These are phyloP conservation scores for Clavaria fumosa DNA, from an alignment of 768 basidiomycete species.

Conservation along the genomic window DNA sequence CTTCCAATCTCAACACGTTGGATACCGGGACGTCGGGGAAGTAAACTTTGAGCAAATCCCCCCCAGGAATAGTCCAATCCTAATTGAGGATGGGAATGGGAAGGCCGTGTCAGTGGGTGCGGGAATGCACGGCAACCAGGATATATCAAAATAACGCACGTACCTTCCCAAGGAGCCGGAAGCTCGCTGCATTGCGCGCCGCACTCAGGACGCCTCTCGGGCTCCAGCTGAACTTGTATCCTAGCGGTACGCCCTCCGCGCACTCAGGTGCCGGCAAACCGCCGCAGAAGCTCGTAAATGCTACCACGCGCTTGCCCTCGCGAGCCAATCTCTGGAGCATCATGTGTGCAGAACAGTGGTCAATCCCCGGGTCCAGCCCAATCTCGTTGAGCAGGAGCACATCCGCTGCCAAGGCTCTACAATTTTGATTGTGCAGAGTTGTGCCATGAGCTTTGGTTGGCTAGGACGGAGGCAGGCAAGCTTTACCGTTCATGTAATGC, in stretches of 20 bases:
- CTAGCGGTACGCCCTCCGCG: constrained; percentile 46
- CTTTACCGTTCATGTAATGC: constrained; percentile 43
- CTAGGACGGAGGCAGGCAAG: background rate
- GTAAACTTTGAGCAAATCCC: constrained; percentile 35
- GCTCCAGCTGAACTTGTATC: constrained; percentile 94
- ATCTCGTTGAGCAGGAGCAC: constrained; percentile 82
- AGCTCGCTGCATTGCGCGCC: constrained; percentile 57
- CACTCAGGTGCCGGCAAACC: constrained; percentile 75
- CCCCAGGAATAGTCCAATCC: constrained; percentile 34
- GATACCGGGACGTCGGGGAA: constrained; percentile 60
- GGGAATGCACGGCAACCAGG: too few species aligned
- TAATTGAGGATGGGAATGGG: constrained; percentile 13
- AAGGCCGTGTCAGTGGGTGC: too few species aligned
- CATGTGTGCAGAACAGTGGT: constrained; percentile 74
- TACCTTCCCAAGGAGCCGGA: constrained; percentile 42
- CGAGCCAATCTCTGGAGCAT: constrained; percentile 38
- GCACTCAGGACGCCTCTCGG: constrained; percentile 77
- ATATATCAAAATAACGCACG: too few species aligned
- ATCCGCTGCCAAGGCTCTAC: constrained; percentile 42
- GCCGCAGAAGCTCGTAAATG: constrained; percentile 86
- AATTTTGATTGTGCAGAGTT: background rate
- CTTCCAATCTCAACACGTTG: constrained; percentile 45
- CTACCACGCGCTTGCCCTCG: constrained; percentile 39
- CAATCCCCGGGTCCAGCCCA: constrained; percentile 79
- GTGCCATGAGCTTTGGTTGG: too few species aligned